A percentile compares a stretch with the other conserved stretches of the same genome.
Evolutionary conservation across 441 rosid genomes (phyloP).

Genomic region (Jatropha multifida): DNA sequence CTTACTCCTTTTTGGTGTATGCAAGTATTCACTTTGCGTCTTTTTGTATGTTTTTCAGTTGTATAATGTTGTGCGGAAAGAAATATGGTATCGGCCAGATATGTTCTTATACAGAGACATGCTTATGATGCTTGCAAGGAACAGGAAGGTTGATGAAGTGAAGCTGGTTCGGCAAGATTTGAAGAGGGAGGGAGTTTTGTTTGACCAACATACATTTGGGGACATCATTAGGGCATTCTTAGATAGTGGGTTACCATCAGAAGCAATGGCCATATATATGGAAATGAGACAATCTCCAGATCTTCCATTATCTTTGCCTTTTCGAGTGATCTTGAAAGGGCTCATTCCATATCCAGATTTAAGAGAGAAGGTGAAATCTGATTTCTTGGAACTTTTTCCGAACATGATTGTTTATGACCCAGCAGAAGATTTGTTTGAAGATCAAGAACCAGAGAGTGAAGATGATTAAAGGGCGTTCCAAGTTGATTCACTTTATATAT

Average conservation of each 20-base stretch:
- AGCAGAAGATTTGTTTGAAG: slow-evolving; percentile 75
- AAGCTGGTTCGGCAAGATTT: slow-evolving; percentile 78
- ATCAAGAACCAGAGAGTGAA: slow-evolving; percentile 42
- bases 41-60: slow-evolving; percentile 41
- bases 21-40: neutral
- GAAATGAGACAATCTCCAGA: slow-evolving; percentile 94
- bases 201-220: slow-evolving; percentile 90
- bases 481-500: neutral
- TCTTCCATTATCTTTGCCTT: slow-evolving; percentile 76
- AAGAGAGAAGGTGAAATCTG: slow-evolving; percentile 80
- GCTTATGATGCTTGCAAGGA: slow-evolving; percentile 92
- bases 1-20: neutral
- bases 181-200: slow-evolving; percentile 70
- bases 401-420: slow-evolving; percentile 84
- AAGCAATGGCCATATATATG: slow-evolving; percentile 74
- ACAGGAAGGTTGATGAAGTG: slow-evolving; percentile 62
- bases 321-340: slow-evolving; percentile 87
- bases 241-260: slow-evolving; percentile 57
- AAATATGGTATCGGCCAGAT: slow-evolving; percentile 94
- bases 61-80: slow-evolving; percentile 77
- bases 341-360: slow-evolving; percentile 73
- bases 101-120: slow-evolving; percentile 91
- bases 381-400: slow-evolving; percentile 87
- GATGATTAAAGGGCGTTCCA: slow-evolving; percentile 34
- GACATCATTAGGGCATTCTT: slow-evolving; percentile 72